These are phyloP conservation scores for Daphne laureola DNA, from an alignment of 441 rosid species.

Conservation along the genomic window DNA sequence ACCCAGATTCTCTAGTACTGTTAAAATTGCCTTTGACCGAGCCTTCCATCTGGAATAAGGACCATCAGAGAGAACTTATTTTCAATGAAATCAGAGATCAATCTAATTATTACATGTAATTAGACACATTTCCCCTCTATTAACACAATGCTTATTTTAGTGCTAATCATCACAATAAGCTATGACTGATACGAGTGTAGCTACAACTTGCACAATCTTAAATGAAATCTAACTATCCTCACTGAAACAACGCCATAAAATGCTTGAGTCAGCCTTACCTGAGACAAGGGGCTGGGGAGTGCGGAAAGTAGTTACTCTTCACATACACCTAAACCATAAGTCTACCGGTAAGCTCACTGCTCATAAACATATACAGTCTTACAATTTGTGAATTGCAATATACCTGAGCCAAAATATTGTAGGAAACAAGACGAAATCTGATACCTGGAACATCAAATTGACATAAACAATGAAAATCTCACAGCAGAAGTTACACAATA, in stretches of 20 bases:
- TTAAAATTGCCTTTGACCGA: constrained; percentile 67
- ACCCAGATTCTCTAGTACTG: constrained; percentile 47
- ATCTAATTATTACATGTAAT: no score
- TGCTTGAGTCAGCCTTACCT: constrained; percentile 32
- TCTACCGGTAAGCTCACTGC: neutral
- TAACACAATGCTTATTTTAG: no score
- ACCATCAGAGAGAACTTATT: constrained; percentile 1
- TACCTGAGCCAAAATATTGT: constrained; percentile 97
- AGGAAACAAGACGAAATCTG: constrained; percentile 75
- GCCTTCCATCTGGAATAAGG: constrained; percentile 63
- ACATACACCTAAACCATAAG: constrained; percentile 57
- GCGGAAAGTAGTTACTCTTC: constrained; percentile 67
- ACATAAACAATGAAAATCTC: neutral
- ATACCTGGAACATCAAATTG: constrained; percentile 28
- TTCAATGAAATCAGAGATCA: no score
- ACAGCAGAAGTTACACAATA: neutral
- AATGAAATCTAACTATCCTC: no score
- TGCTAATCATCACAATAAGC: no score
- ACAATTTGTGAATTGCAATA: neutral
- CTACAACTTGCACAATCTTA: no score
- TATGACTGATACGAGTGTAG: no score
- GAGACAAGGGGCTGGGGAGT: constrained; percentile 81
- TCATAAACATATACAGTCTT: no score
- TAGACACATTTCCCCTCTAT: no score
- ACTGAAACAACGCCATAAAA: neutral